Evolutionary conservation across 2,329 filamentous ascomycete species (phyloP).

Genomic region (Neonectria sp.): DNA sequence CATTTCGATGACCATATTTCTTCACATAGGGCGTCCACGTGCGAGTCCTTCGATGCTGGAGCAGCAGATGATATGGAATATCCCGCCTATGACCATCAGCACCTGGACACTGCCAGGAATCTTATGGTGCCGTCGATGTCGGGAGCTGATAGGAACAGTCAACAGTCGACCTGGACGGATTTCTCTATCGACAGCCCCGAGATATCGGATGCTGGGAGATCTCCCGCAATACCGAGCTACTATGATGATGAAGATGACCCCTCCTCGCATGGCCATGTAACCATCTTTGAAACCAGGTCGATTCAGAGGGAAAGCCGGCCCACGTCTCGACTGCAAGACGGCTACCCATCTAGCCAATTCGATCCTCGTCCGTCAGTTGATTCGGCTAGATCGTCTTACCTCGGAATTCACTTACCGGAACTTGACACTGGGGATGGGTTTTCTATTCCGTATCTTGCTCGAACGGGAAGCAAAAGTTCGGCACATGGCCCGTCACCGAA

Average conservation of each 20-base stretch:
- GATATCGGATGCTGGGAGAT: slow-evolving; percentile 49
- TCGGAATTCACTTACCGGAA: slow-evolving; percentile 63
- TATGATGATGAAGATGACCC: slow-evolving; percentile 43
- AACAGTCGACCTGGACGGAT: slow-evolving; percentile 74
- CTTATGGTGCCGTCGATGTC: slow-evolving; percentile 63
- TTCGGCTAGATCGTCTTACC: slow-evolving; percentile 47
- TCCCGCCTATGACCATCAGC: slow-evolving; percentile 45
- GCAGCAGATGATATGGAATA: slow-evolving; percentile 48
- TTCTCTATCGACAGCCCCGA: slow-evolving; percentile 70
- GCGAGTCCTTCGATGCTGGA: slow-evolving; percentile 56
- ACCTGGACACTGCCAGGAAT: slow-evolving; percentile 59
- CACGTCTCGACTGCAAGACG: slow-evolving; percentile 38
- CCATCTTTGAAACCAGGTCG: slow-evolving; percentile 51
- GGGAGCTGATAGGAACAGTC: slow-evolving; percentile 65
- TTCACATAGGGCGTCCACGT: slow-evolving; percentile 57
- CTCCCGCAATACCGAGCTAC: slow-evolving; percentile 48
- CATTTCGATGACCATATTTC: slow-evolving; percentile 49
- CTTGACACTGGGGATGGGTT: slow-evolving; percentile 68
- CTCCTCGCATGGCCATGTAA: slow-evolving; percentile 51
- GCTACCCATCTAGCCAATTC: slow-evolving; percentile 37
- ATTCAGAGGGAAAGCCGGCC: slow-evolving; percentile 45
- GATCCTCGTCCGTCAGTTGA: slow-evolving; percentile 45
- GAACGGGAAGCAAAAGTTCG: slow-evolving; percentile 50
- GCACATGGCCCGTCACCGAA: slow-evolving; percentile 58
- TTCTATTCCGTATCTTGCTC: slow-evolving; percentile 62